These are phyloP conservation scores for Rheum nobile DNA, from an alignment of 148 eudicot species.

Conservation along the genomic window DNA sequence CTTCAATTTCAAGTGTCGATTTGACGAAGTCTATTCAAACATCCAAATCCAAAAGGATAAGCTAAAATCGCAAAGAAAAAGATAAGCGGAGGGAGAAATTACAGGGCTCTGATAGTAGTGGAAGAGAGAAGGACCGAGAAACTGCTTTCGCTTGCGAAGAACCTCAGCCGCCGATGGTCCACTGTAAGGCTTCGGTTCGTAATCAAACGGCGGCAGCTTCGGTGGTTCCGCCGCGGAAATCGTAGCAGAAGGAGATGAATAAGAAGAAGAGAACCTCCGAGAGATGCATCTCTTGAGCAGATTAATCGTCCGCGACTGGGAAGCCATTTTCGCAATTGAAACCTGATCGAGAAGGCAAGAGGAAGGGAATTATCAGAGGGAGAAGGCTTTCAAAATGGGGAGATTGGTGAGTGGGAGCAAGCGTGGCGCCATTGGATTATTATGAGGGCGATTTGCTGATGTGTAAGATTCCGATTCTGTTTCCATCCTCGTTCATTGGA, in stretches of 20 bases:
- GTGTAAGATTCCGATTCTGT: not conserved
- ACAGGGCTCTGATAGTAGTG: constrained; percentile 83
- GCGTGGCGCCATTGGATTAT: not conserved
- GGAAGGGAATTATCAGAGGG: not conserved
- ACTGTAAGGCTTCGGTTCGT: constrained; percentile 50
- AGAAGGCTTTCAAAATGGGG: not conserved
- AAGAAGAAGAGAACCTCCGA: not conserved
- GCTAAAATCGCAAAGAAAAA: not conserved
- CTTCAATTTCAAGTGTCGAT: not conserved
- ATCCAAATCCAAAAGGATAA: not conserved
- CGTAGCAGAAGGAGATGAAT: constrained; percentile 6
- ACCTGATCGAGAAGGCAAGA: not conserved
- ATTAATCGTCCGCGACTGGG: not conserved
- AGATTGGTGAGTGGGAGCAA: not conserved
- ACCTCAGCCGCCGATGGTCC: constrained; percentile 75
- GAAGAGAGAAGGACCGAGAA: constrained; percentile 80
- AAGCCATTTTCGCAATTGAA: not conserved
- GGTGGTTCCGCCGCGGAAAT: constrained; percentile 31
- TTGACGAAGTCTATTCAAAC: not conserved
- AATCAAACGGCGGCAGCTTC: constrained; percentile 58
- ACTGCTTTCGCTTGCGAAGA: constrained; percentile 62
- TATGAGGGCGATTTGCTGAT: not conserved
- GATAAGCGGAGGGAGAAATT: constrained; percentile 13
- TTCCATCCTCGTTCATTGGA: not conserved
- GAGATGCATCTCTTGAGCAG: not conserved